Conservation (phyloP, 768 basidiomycete species). For the Amanita thiersii region DNA sequence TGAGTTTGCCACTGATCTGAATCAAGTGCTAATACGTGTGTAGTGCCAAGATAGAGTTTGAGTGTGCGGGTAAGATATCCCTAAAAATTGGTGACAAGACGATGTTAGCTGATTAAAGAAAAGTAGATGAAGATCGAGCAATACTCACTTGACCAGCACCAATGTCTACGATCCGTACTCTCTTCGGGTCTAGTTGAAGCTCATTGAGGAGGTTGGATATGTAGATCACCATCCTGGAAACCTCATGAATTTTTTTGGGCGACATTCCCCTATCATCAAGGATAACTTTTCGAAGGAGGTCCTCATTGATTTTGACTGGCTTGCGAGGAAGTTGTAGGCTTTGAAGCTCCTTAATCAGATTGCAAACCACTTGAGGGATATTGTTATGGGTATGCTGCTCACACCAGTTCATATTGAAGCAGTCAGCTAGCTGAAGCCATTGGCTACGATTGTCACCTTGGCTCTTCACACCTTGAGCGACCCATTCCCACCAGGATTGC, state of each 20-base stretch:
- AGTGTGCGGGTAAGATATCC: slow-evolving; percentile 57
- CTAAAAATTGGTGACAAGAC: slow-evolving; percentile 20
- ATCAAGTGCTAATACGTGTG: slow-evolving; percentile 61
- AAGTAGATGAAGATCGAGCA: slow-evolving; percentile 3
- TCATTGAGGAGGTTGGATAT: slow-evolving; percentile 22
- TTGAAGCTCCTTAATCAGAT: slow-evolving; percentile 5
- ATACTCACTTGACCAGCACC: slow-evolving; percentile 61
- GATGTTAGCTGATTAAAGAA: slow-evolving; percentile 2
- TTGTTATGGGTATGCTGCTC: background rate
- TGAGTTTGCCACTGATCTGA: slow-evolving; percentile 47
- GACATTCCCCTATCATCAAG: slow-evolving; percentile 44
- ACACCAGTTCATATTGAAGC: slow-evolving; percentile 4
- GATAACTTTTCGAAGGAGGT: background rate
- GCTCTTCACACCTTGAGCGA: background rate
- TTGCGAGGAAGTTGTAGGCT: slow-evolving; percentile 7
- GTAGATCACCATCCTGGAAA: slow-evolving; percentile 53
- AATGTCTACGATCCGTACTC: slow-evolving; percentile 52
- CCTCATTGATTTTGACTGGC: slow-evolving; percentile 2
- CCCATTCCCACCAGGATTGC: slow-evolving; percentile 8
- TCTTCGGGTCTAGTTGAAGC: slow-evolving; percentile 9
- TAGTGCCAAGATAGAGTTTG: slow-evolving; percentile 21
- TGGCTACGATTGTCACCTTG: background rate
- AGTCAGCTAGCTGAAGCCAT: slow-evolving; percentile 6
- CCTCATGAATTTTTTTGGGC: slow-evolving; percentile 72
- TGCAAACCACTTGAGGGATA: slow-evolving; percentile 4